Percentiles rank a stretch among this genome's conserved stretches.
phyloP scores from a whole-genome alignment of 1,284 basidiomycete genomes.

The Mycena sp. region DNA sequence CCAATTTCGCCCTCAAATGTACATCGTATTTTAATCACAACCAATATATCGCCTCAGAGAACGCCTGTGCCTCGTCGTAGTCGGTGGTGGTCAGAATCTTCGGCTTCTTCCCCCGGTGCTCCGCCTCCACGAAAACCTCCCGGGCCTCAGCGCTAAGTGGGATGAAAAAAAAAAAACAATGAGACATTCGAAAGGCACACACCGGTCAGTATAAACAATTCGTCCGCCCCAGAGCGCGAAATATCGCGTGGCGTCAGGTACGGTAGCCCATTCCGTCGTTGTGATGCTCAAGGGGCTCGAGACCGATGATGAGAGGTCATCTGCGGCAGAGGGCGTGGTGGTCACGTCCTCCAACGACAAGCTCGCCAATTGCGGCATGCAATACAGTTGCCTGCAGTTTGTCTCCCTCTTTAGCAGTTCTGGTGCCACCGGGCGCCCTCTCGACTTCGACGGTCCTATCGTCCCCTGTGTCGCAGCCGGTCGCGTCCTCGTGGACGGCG shows the following conservation, averaged over 20 bases:
- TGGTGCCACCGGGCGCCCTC: too few relatives aligned
- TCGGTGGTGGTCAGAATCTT: too few relatives aligned
- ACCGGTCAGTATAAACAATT: neutral
- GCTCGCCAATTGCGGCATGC: neutral
- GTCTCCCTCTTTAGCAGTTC: neutral
- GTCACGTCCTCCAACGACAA: neutral
- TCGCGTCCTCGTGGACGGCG: too few relatives aligned
- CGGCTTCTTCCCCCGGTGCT: too few relatives aligned
- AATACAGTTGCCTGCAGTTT: neutral
- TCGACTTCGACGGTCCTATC: too few relatives aligned
- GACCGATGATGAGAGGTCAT: neutral
- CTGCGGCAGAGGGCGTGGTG: too few relatives aligned
- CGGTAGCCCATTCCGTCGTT: neutral
- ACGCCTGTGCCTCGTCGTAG: neutral
- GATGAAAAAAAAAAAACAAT: neutral
- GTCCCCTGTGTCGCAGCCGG: neutral
- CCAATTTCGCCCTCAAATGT: neutral
- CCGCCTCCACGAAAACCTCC: too few relatives aligned
- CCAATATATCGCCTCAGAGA: neutral
- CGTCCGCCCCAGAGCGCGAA: constrained; percentile 4
- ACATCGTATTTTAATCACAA: neutral
- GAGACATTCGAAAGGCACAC: neutral
- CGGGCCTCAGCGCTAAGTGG: neutral
- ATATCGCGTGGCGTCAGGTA: neutral
- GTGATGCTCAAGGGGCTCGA: neutral